Base-by-base conservation (phyloP, 192 early-diverging fungal species). In the Entomortierella parvispora region DNA sequence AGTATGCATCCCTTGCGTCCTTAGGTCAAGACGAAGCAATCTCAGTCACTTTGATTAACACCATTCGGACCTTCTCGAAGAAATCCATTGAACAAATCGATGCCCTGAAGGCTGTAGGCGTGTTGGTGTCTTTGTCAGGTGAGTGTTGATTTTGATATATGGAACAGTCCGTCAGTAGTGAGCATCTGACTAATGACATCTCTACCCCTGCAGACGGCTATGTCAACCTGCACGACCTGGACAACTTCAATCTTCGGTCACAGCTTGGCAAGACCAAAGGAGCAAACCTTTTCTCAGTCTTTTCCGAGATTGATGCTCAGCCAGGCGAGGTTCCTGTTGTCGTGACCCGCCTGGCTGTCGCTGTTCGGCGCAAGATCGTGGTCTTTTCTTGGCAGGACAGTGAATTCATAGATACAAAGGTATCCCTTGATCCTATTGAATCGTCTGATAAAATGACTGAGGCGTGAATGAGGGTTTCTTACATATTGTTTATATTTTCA, bases 361-460 rank as follows among this genome's bases (percentile, higher is more conserved):
- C 88, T 23, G 88, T 90, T 15, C 89, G 87, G 71, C 86, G 85
- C 68, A 92, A 86, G 65, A 67, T 96, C 15, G 53, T 91, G 44
- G 85, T 96, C 40, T 88, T 92, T 80, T 87, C 88, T 18, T 93
- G 92, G 89, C 82, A 87, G 40, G 90, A 93, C 72, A 89, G 86
- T 18, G 90, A 91, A 71, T 93, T 91, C 56, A 70, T 77, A 51
- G 85, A 90, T 59, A 89, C 87, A 33, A 90, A 86, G 72, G 83
- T 83, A 71, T 32, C n/a, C n/a, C n/a, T n/a, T n/a, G n/a, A n/a
- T n/a, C n/a, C n/a, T n/a, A n/a, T n/a, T n/a, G n/a, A n/a, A n/a
- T n/a, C n/a, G n/a, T n/a, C n/a, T n/a, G n/a, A n/a, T n/a, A n/a
- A n/a, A n/a, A n/a, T n/a, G n/a, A n/a, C n/a, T n/a, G n/a, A n/a